Evolutionary conservation across 2,329 filamentous ascomycete genomes (phyloP).

Genomic region (Penicillium vulpinum): DNA sequence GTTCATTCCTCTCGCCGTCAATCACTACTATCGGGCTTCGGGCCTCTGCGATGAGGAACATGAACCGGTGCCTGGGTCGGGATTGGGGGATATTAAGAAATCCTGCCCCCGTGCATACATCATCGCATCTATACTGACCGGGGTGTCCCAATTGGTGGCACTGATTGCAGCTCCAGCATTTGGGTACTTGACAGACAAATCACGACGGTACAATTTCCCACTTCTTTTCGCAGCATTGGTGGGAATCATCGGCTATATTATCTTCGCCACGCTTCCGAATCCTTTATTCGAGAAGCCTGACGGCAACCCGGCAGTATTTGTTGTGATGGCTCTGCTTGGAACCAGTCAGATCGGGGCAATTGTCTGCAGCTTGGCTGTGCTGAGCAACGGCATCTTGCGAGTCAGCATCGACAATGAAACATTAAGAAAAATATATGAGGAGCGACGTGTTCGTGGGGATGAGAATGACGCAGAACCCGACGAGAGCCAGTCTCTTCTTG

Average conservation of each 20-base stretch:
- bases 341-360: conserved; percentile 95
- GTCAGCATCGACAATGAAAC: conserved; percentile 23
- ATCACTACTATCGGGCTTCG: conserved; percentile 80
- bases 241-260: conserved; percentile 75
- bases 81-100: conserved; percentile 68
- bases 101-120: conserved; percentile 86
- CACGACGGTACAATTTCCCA: conserved; percentile 68
- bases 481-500: conserved; percentile 36
- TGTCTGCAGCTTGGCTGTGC: conserved; percentile 86
- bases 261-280: conserved; percentile 73
- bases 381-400: conserved; percentile 75
- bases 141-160: conserved; percentile 82
- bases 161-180: conserved; percentile 83
- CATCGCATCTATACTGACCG: conserved; percentile 81
- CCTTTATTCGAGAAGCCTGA: conserved; percentile 72
- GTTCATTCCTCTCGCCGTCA: conserved; percentile 91
- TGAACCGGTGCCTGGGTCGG: conserved; percentile 30
- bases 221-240: conserved; percentile 69
- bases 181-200: conserved; percentile 76
- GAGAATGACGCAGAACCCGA: conserved; percentile 14
- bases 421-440: conserved; percentile 17
- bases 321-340: conserved; percentile 77
- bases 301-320: conserved; percentile 67
- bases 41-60: conserved; percentile 67
- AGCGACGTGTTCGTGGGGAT: conserved; percentile 8